Conservation (phyloP, 2,329 filamentous ascomycete genomes). For the Amauroascus niger region DNA sequence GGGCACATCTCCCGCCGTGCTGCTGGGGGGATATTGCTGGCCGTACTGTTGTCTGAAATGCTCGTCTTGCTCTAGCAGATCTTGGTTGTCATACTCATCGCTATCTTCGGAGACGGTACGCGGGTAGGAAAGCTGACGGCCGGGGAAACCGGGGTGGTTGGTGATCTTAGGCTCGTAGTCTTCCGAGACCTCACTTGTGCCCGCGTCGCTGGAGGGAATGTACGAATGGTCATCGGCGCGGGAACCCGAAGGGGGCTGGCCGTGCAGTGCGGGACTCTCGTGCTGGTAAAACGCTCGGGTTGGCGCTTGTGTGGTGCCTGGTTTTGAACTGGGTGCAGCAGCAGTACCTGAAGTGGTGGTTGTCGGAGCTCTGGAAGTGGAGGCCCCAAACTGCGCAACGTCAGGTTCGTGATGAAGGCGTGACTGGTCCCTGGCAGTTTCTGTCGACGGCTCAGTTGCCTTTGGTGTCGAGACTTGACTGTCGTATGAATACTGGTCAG, state of each 20-base stretch:
- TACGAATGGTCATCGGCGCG: neutral
- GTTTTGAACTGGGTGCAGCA: slow-evolving; percentile 11
- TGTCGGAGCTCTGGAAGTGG: slow-evolving; percentile 26
- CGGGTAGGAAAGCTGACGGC: slow-evolving; percentile 49
- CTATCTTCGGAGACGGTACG: slow-evolving; percentile 42
- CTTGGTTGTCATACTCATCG: slow-evolving; percentile 47
- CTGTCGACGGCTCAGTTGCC: slow-evolving; percentile 54
- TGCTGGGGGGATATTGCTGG: slow-evolving; percentile 35
- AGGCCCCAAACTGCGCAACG: slow-evolving; percentile 18
- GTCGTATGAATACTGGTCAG: slow-evolving; percentile 44
- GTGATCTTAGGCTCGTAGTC: slow-evolving; percentile 50
- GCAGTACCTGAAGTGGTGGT: slow-evolving; percentile 15
- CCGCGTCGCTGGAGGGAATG: slow-evolving; percentile 31
- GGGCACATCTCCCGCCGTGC: slow-evolving; percentile 23
- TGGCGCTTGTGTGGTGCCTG: slow-evolving; percentile 30
- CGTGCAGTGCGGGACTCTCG: slow-evolving; percentile 26
- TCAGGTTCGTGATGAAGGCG: slow-evolving; percentile 32
- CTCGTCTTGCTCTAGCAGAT: slow-evolving; percentile 37
- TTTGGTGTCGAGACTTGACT: slow-evolving; percentile 44
- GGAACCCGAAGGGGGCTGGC: neutral
- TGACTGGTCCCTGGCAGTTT: slow-evolving; percentile 28
- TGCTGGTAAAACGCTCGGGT: slow-evolving; percentile 35
- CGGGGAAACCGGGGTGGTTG: slow-evolving; percentile 52
- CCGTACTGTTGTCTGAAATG: slow-evolving; percentile 41
- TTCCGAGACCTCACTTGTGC: slow-evolving; percentile 55